Conservation (phyloP, 257 asterid genomes). For the Solanum okadae region DNA sequence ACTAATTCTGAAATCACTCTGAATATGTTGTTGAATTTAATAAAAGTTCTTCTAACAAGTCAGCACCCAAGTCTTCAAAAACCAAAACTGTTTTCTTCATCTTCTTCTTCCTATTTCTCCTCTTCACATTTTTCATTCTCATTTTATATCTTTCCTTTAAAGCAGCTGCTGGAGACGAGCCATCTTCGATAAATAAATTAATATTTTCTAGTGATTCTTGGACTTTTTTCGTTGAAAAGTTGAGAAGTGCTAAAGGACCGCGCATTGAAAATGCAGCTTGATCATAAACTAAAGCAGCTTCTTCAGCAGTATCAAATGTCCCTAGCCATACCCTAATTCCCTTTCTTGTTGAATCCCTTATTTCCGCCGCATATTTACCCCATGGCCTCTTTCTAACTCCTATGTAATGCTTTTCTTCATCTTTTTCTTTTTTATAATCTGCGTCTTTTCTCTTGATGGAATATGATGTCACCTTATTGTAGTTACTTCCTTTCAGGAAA, state of each 20-base stretch:
- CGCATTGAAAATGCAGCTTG: constrained; percentile 38
- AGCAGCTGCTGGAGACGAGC: constrained; percentile 13
- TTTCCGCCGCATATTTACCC: constrained; percentile 43
- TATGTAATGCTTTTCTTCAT: constrained; percentile 9
- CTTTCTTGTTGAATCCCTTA: constrained; percentile 37
- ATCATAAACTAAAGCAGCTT: constrained; percentile 41
- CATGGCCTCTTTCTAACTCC: constrained; percentile 43
- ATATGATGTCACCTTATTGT: background rate
- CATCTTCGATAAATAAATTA: constrained; percentile 1
- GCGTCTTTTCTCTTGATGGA: constrained; percentile 15
- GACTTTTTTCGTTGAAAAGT: constrained; percentile 21
- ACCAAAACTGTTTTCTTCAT: constrained; percentile 16
- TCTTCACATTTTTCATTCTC: background rate
- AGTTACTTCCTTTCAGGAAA: background rate
- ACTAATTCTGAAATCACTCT: background rate
- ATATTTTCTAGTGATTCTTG: constrained; percentile 23
- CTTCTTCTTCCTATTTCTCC: background rate
- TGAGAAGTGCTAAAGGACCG: constrained; percentile 22
- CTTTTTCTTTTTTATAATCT: background rate
- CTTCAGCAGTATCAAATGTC: constrained; percentile 25
- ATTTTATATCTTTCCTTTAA: constrained; percentile 23
- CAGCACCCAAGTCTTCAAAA: constrained; percentile 29
- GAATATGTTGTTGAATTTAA: background rate
- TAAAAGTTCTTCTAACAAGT: constrained; percentile 22
- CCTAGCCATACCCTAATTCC: constrained; percentile 52